phyloP scores from a whole-genome alignment of 208 protist species.

The Wallacemonas collosoma region DNA sequence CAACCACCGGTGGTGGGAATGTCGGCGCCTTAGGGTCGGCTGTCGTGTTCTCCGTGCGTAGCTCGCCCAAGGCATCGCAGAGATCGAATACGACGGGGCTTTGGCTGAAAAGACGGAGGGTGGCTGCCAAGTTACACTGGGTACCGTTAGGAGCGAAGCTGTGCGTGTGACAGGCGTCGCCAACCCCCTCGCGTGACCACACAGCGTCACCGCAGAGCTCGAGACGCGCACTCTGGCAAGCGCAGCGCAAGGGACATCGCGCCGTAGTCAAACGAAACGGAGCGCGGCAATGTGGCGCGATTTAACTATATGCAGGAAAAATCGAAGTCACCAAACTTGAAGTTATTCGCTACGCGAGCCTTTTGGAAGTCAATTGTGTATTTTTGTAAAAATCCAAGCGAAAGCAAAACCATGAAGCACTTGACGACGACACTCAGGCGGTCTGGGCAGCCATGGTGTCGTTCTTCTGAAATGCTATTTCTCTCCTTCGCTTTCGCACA shows the following conservation, averaged over 20 bases:
- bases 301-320: neutral
- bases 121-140: neutral
- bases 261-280: neutral
- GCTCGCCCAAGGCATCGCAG: neutral
- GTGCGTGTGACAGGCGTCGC: neutral
- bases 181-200: neutral
- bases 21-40: neutral
- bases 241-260: neutral
- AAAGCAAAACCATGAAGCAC: constrained; percentile 6
- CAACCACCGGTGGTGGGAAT: neutral
- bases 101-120: neutral
- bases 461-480: neutral
- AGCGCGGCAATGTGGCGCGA: neutral
- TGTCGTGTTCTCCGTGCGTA: neutral
- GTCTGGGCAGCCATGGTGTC: neutral
- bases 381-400: neutral
- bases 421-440: neutral
- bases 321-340: neutral
- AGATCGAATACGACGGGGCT: neutral
- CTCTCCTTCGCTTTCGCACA: neutral
- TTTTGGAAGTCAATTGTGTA: constrained; percentile 9
- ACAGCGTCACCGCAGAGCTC: neutral
- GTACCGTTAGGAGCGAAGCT: neutral
- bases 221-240: neutral
- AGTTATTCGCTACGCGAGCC: neutral